Percentiles rank a stretch among this genome's conserved stretches.
Evolutionary conservation across 2,329 filamentous ascomycete genomes (phyloP).

Genomic region (Amauroascus niger): DNA sequence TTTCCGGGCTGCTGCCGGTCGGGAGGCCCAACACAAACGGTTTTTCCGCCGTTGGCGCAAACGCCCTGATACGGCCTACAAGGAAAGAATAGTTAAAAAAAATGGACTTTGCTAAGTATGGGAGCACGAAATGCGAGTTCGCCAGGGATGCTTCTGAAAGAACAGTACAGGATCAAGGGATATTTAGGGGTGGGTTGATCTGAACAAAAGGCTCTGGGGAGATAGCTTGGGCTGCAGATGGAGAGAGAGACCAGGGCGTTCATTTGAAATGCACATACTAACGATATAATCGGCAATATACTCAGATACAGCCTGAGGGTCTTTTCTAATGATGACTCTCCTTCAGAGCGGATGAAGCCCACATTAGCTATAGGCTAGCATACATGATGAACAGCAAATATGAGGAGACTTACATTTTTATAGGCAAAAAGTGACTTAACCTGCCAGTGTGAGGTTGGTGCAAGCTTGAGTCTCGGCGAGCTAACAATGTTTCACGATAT

Average conservation of each 20-base stretch:
- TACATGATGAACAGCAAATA: neutral
- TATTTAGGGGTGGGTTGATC: neutral
- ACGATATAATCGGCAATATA: slow-evolving; percentile 78
- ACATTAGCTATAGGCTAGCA: neutral
- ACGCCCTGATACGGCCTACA: slow-evolving; percentile 64
- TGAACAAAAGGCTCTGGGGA: too few relatives aligned
- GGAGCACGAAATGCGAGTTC: neutral
- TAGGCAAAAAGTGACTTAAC: neutral
- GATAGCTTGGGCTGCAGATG: slow-evolving; percentile 1
- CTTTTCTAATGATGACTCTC: slow-evolving; percentile 75
- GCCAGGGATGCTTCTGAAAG: neutral
- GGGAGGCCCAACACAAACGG: slow-evolving; percentile 77
- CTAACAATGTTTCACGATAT: neutral
- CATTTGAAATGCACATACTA: slow-evolving; percentile 37
- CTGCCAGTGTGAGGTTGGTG: neutral
- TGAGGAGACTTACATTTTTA: slow-evolving; percentile 3
- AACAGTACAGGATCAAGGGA: neutral
- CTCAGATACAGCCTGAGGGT: slow-evolving; percentile 56
- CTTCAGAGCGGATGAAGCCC: slow-evolving; percentile 37
- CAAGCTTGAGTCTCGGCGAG: neutral
- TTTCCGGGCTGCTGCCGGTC: slow-evolving; percentile 70
- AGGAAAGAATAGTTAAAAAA: neutral
- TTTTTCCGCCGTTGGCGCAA: slow-evolving; percentile 59
- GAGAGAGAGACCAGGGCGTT: too few relatives aligned
- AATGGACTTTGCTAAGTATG: neutral